These are phyloP conservation scores for Aspergillus neoniger DNA, from an alignment of 2,329 filamentous ascomycete genomes.

Conservation along the genomic window DNA sequence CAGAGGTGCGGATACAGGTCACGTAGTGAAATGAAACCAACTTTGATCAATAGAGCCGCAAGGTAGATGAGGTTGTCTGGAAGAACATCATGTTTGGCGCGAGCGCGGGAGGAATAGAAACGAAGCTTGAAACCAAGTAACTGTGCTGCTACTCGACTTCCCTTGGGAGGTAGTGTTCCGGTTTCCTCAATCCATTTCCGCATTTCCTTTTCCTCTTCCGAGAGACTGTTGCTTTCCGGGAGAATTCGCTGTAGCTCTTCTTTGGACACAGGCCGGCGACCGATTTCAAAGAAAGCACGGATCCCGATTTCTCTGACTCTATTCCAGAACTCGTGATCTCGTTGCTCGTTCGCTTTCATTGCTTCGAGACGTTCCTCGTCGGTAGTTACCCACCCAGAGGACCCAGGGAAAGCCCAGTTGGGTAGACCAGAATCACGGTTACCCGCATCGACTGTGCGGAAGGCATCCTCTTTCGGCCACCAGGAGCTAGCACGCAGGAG, in stretches of 20 bases:
- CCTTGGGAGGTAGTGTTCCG: constrained; percentile 76
- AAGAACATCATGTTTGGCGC: constrained; percentile 73
- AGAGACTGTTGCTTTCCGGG: constrained; percentile 39
- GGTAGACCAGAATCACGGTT: constrained; percentile 66
- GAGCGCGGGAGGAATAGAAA: constrained; percentile 82
- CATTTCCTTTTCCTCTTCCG: constrained; percentile 58
- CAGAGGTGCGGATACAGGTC: constrained; percentile 93
- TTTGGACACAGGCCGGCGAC: constrained; percentile 67
- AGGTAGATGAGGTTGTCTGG: constrained; percentile 93
- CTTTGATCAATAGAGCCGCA: constrained; percentile 89
- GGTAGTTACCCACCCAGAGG: constrained; percentile 61
- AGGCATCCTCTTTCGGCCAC: constrained; percentile 76
- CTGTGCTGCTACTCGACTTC: constrained; percentile 90
- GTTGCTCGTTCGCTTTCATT: constrained; percentile 58
- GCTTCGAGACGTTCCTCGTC: constrained; percentile 69
- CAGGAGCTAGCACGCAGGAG: constrained; percentile 89
- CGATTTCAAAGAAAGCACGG: constrained; percentile 86
- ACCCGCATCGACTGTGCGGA: constrained; percentile 36
- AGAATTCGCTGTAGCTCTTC: constrained; percentile 55
- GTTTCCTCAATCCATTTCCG: constrained; percentile 78
- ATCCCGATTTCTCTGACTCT: constrained; percentile 74
- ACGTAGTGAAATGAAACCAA: constrained; percentile 89
- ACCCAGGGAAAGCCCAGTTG: constrained; percentile 77
- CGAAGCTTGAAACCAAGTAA: constrained; percentile 95
- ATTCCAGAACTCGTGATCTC: constrained; percentile 80